These are phyloP conservation scores for Serpula lacrymans DNA, from an alignment of 768 basidiomycete species.

Conservation along the genomic window DNA sequence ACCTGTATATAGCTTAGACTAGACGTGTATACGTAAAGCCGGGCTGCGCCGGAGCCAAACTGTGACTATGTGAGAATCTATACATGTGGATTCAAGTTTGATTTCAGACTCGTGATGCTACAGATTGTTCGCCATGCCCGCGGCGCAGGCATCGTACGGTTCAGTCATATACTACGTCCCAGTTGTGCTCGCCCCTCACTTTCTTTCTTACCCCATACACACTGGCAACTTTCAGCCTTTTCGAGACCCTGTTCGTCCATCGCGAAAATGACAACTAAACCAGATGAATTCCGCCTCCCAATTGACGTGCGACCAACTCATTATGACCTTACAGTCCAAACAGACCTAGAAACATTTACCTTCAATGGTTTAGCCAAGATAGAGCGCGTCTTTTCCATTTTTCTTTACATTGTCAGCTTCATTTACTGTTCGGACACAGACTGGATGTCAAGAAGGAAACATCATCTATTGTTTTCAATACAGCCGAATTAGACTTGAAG, in stretches of 20 bases:
- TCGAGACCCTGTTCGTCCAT: conserved; percentile 8
- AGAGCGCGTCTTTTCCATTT: conserved; percentile 39
- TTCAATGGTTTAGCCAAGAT: conserved; percentile 79
- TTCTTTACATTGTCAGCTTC: conserved; percentile 1
- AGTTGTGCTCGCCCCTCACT: conserved; percentile 1
- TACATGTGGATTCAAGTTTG: too few species aligned
- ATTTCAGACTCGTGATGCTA: too few species aligned
- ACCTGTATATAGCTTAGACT: too few species aligned
- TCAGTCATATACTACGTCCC: too few species aligned
- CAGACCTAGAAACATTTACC: conserved; percentile 72
- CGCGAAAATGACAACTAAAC: conserved; percentile 9
- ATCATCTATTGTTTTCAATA: conserved; percentile 62
- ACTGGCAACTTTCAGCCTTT: not conserved
- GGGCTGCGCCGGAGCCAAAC: too few species aligned
- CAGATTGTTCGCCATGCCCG: too few species aligned
- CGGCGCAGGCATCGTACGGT: too few species aligned
- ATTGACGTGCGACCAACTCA: conserved; percentile 65
- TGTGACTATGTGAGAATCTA: too few species aligned
- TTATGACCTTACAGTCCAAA: conserved; percentile 76
- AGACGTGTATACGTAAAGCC: too few species aligned
- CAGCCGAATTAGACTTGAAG: conserved; percentile 54
- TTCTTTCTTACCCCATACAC: not conserved
- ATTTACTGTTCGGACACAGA: conserved; percentile 30
- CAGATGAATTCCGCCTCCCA: conserved; percentile 50
- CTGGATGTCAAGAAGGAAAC: conserved; percentile 63